phyloP scores from a whole-genome alignment of 805 yeast species.

The Kodamaea kakaduensis region DNA sequence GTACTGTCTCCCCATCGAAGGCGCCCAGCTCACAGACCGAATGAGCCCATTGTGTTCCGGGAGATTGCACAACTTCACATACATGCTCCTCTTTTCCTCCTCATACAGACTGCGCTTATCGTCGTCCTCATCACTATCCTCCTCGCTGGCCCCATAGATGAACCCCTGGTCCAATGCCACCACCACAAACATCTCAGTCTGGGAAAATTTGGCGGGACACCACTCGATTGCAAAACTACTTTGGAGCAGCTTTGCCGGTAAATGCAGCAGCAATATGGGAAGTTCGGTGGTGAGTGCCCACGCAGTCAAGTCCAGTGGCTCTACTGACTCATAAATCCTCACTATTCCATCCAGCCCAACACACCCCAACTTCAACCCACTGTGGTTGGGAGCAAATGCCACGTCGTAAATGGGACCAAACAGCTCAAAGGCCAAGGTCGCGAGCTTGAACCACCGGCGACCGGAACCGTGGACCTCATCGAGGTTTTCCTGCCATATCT shows the following conservation, averaged over 20 bases:
- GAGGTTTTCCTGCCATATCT: slow-evolving; percentile 86
- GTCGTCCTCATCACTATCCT: slow-evolving; percentile 2
- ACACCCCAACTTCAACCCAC: slow-evolving; percentile 78
- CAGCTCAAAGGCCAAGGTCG: slow-evolving; percentile 73
- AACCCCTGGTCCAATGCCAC: slow-evolving; percentile 85
- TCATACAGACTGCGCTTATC: slow-evolving; percentile 23
- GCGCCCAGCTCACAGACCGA: slow-evolving; percentile 93
- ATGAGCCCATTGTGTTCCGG: slow-evolving; percentile 86
- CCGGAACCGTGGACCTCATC: slow-evolving; percentile 77
- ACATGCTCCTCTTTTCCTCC: slow-evolving; percentile 18
- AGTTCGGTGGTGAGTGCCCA: slow-evolving; percentile 80
- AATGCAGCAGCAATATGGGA: slow-evolving; percentile 56
- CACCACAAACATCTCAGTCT: slow-evolving; percentile 72
- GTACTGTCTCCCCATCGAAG: slow-evolving; percentile 86
- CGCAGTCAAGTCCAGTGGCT: slow-evolving; percentile 78
- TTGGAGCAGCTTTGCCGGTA: slow-evolving; percentile 75
- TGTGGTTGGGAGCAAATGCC: slow-evolving; percentile 81
- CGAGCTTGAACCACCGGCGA: slow-evolving; percentile 72
- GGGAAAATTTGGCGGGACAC: slow-evolving; percentile 82
- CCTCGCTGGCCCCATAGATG: slow-evolving; percentile 45
- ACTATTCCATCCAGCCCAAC: slow-evolving; percentile 87
- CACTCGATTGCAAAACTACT: slow-evolving; percentile 82
- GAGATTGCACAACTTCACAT: slow-evolving; percentile 55
- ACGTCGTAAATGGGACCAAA: slow-evolving; percentile 87
- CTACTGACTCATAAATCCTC: slow-evolving; percentile 81